Conservation (phyloP, 257 asterid species). For the Forsythia viridissima region DNA sequence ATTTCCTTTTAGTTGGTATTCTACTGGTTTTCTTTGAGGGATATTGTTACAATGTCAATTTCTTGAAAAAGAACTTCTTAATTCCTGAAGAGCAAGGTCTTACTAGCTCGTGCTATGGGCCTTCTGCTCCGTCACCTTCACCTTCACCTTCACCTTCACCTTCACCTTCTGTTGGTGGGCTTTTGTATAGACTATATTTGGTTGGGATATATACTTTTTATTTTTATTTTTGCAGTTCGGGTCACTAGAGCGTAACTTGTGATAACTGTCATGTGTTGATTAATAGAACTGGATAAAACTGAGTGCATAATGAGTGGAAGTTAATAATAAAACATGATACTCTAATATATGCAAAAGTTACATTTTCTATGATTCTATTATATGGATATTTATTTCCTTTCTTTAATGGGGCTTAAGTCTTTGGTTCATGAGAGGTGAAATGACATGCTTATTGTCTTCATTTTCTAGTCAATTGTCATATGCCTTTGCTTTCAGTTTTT, state of each 20-base stretch:
- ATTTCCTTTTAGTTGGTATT: constrained; percentile 9
- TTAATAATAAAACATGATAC: neutral
- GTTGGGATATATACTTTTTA: neutral
- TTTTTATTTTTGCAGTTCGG: neutral
- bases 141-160: neutral
- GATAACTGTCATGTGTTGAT: neutral
- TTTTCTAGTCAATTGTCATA: neutral
- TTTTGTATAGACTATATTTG: neutral
- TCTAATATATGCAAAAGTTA: neutral
- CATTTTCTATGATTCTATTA: neutral
- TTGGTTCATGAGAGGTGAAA: neutral
- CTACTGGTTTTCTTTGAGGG: neutral
- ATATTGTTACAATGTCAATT: constrained; percentile 2
- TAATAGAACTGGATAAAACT: neutral
- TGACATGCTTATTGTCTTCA: neutral
- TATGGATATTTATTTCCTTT: neutral
- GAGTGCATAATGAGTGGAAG: neutral
- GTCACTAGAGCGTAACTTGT: neutral
- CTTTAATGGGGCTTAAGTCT: neutral
- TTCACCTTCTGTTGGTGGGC: neutral
- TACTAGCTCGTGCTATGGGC: neutral
- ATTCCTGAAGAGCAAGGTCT: neutral
- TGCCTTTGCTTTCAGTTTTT: neutral
- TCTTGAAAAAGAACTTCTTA: neutral
- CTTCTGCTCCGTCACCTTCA: neutral